phyloP scores from a whole-genome alignment of 202 grass and related monocot genomes.

The Panicum hallii region DNA sequence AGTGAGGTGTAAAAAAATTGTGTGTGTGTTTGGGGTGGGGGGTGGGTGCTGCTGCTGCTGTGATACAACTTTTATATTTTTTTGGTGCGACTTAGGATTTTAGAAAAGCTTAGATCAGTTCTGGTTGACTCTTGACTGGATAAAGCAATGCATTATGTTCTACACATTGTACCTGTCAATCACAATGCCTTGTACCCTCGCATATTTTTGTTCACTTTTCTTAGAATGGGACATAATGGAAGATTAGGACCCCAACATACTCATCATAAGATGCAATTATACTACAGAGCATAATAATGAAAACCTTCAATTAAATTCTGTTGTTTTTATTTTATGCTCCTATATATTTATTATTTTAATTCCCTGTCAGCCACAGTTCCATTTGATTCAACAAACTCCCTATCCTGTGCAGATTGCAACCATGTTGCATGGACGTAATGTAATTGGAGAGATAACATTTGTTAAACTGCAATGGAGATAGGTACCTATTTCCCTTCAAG shows the following conservation, averaged over 20 bases:
- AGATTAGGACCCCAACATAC: neutral
- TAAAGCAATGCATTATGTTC: neutral
- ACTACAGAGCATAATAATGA: neutral
- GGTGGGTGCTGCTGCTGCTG: too few species aligned
- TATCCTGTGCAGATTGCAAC: constrained; percentile 4
- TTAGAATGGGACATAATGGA: neutral
- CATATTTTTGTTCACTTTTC: neutral
- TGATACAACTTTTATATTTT: neutral
- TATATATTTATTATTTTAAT: constrained; percentile 18
- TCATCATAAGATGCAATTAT: neutral
- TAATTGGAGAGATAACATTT: neutral
- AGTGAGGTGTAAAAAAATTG: neutral
- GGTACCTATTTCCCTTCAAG: neutral
- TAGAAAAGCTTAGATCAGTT: too few species aligned
- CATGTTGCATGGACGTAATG: neutral
- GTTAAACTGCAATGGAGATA: neutral
- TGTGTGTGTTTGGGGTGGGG: too few species aligned
- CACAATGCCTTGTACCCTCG: neutral
- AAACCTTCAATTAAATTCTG: neutral
- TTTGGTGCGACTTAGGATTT: too few species aligned
- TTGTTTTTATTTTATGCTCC: neutral
- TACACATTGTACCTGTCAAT: neutral
- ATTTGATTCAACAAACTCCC: neutral
- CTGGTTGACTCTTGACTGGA: neutral
- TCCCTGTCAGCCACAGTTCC: neutral